A percentile compares a stretch with the other conserved stretches of the same genome.
phyloP scores from a whole-genome alignment of 2,329 filamentous ascomycete genomes.

The Talaromyces verruculosus region DNA sequence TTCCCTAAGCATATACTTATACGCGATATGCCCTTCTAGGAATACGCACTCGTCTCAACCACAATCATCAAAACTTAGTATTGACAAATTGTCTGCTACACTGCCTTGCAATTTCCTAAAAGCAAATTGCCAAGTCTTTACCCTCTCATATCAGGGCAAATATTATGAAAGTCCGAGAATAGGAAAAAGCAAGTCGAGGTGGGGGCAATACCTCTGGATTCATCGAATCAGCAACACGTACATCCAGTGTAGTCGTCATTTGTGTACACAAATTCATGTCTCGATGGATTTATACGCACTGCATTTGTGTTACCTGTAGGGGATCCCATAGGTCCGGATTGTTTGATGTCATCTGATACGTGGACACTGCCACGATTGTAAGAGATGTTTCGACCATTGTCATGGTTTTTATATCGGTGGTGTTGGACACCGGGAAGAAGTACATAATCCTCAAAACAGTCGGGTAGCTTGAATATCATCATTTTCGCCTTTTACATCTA shows the following conservation, averaged over 20 bases:
- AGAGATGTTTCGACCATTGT: background rate
- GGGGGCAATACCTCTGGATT: background rate
- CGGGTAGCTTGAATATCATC: background rate
- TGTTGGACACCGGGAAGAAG: background rate
- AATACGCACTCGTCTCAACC: background rate
- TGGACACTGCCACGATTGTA: slow-evolving; percentile 7
- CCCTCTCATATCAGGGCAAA: background rate
- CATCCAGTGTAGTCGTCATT: background rate
- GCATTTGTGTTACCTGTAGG: background rate
- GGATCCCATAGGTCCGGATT: background rate
- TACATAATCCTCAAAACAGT: background rate
- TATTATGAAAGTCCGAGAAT: background rate
- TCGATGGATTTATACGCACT: background rate
- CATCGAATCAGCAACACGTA: background rate
- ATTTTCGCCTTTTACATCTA: background rate
- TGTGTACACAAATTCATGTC: background rate
- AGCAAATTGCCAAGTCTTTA: background rate
- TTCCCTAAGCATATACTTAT: background rate
- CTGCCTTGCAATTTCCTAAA: background rate
- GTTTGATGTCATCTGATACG: background rate
- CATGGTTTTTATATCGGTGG: background rate
- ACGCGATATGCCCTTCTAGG: background rate
- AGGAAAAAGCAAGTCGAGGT: no score
- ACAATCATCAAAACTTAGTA: background rate
- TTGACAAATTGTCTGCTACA: background rate